phyloP scores from a whole-genome alignment of 768 basidiomycete species.

The Trametes cingulata region DNA sequence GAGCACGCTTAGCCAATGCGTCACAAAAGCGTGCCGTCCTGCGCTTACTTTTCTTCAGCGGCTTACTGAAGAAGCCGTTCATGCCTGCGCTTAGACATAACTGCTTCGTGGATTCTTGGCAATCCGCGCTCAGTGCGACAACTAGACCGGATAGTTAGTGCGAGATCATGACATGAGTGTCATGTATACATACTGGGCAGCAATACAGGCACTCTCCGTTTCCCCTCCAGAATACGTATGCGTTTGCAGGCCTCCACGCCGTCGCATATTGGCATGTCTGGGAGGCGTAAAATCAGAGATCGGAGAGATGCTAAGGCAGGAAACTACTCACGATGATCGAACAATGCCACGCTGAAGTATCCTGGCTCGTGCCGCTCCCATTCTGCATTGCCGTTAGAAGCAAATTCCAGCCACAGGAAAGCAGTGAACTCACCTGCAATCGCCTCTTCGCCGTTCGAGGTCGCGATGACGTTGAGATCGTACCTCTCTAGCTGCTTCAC shows the following conservation, averaged over 20 bases:
- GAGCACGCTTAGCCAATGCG: neutral
- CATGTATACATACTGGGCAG: conserved; percentile 52
- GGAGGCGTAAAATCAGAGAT: neutral
- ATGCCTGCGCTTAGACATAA: conserved; percentile 78
- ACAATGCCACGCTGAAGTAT: conserved; percentile 67
- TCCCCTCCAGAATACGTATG: conserved; percentile 57
- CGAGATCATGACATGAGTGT: neutral
- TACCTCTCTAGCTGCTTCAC: conserved; percentile 67
- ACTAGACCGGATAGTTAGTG: conserved; percentile 39
- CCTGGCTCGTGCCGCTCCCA: conserved; percentile 71
- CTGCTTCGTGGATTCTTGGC: conserved; percentile 74
- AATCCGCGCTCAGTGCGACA: conserved; percentile 73
- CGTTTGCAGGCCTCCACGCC: conserved; percentile 75
- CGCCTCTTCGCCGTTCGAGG: conserved; percentile 70
- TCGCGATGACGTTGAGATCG: conserved; percentile 60
- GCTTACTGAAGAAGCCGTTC: conserved; percentile 77
- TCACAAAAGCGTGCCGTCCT: neutral
- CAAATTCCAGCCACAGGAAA: neutral
- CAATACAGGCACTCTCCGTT: conserved; percentile 48
- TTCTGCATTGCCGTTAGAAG: conserved; percentile 37
- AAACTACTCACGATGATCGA: conserved; percentile 65
- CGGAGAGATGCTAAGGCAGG: neutral
- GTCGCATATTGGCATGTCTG: conserved; percentile 80
- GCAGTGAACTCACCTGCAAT: conserved; percentile 43
- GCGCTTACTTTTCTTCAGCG: conserved; percentile 55